Evolutionary conservation across 176 grass and related monocot genomes (phyloP), one percentile per base, ranked within the genome.

Genomic region (Poa annua): DNA sequence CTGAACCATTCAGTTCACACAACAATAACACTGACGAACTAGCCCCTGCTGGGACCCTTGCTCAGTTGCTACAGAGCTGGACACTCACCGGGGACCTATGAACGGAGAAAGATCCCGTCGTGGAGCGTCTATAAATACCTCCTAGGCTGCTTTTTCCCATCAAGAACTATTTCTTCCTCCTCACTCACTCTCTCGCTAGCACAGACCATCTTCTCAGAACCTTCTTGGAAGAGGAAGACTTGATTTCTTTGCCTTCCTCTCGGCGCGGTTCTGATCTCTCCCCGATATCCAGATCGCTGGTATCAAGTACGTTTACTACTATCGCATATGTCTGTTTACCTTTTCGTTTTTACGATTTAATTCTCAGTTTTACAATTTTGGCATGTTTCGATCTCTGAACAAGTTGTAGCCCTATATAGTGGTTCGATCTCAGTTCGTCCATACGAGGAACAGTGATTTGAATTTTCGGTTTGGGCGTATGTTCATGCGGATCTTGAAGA

Each of bases 1-100:
- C 26, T 49, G 42, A 49, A 22, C 68, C 69, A 8, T 25, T 73
- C 14, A 49, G 22, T 5, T 26, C 42, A 49, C 7, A 29, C 7
- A 25, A 17, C 21, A 72, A 48, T 26, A 25, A 7, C 47, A 49
- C 22, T 72, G 69, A 26, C 42, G 69, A 72, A 8, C 13, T 10
- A 73, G 22, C 44, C 70, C 69, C 24, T 50, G 44, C 14, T 50
- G 70, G 70, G 70, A 73, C 70, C 69, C 69, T 4, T 72, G 69
- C 7, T 72, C 13, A 72, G 69, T 22, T 36, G 10, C 20, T 44
- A 38, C 38, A 70, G 6, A 47, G n/a, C 2, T 12, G 14, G 25
- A 16, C 26, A 33, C 12, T 64, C 57, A 1, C 6, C 36, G 25
- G 63, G 15, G 16, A 66, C 63, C 32, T 36, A 3, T 19, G 15